phyloP scores from a whole-genome alignment of 2,329 filamentous ascomycete species.

The Cladosporium sp. region DNA sequence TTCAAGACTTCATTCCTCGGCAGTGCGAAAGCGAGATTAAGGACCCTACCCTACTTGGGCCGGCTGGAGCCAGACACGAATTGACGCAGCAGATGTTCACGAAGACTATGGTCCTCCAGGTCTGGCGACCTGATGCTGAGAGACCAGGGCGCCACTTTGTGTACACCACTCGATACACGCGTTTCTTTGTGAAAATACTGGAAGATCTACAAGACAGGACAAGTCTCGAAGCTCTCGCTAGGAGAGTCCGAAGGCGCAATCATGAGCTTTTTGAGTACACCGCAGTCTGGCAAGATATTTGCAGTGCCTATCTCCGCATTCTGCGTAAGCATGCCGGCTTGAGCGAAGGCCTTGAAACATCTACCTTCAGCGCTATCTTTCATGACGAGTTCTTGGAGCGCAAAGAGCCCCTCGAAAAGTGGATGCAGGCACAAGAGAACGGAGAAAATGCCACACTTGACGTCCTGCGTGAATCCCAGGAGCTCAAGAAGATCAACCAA shows the following conservation, averaged over 20 bases:
- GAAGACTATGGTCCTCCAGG: conserved; percentile 90
- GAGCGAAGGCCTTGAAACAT: conserved; percentile 59
- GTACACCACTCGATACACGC: conserved; percentile 81
- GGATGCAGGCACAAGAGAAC: conserved; percentile 50
- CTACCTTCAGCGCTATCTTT: conserved; percentile 59
- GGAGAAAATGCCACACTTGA: conserved; percentile 51
- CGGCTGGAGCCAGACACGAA: conserved; percentile 66
- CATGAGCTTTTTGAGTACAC: conserved; percentile 66
- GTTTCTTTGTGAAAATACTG: conserved; percentile 73
- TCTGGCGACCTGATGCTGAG: conserved; percentile 91
- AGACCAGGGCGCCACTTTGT: conserved; percentile 82
- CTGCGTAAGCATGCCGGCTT: conserved; percentile 56
- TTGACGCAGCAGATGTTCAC: conserved; percentile 83
- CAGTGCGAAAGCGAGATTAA: conserved; percentile 9
- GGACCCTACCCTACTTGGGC: conserved; percentile 20
- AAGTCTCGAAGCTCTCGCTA: conserved; percentile 73
- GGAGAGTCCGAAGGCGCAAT: conserved; percentile 75
- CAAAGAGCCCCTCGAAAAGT: conserved; percentile 56
- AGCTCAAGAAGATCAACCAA: conserved; percentile 75
- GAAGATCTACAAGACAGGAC: conserved; percentile 69
- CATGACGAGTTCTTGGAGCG: conserved; percentile 62
- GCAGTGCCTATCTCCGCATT: conserved; percentile 53
- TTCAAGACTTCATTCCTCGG: conserved; percentile 9
- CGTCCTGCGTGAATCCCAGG: conserved; percentile 61
- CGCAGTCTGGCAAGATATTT: conserved; percentile 60